A percentile compares a stretch with the other conserved stretches of the same genome.
These are phyloP conservation scores for Stachybotrys echinatus DNA, from an alignment of 2,329 filamentous ascomycete species.

Conservation along the genomic window DNA sequence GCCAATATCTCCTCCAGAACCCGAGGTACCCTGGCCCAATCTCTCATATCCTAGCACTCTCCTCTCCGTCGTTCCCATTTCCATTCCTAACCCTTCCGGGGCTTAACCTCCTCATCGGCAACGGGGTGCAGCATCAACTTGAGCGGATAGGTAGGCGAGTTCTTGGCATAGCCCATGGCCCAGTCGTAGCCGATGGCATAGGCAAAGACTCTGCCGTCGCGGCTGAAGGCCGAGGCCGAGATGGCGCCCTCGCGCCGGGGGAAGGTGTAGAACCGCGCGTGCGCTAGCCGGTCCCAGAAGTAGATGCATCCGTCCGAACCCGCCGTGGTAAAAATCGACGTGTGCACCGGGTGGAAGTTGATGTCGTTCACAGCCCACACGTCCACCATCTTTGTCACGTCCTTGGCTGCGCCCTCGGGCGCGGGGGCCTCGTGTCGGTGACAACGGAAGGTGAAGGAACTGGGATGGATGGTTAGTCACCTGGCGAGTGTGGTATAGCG, in stretches of 20 bases:
- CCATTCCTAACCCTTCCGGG: not conserved
- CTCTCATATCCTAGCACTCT: not conserved
- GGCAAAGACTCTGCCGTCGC: not conserved
- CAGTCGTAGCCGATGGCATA: not conserved
- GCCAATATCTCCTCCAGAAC: not conserved
- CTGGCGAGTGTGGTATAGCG: not conserved
- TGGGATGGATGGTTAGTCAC: not conserved
- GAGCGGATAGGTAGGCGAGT: not conserved
- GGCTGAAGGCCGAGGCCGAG: not conserved
- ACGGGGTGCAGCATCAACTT: not conserved
- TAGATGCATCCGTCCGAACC: not conserved
- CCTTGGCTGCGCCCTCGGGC: not conserved
- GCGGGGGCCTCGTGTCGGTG: not conserved
- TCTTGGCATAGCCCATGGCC: not conserved
- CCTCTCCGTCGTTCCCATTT: slow-evolving; percentile 1
- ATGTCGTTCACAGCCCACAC: not conserved
- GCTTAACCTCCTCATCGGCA: not conserved
- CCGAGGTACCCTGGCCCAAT: not conserved
- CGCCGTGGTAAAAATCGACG: not conserved
- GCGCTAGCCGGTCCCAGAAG: not conserved
- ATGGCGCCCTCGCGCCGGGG: not conserved
- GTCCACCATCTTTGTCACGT: not conserved
- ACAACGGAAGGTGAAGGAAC: not conserved
- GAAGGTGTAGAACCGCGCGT: not conserved
- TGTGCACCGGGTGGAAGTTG: not conserved